Conservation (phyloP, 768 basidiomycete genomes). For the Hygrocybe coccinea region DNA sequence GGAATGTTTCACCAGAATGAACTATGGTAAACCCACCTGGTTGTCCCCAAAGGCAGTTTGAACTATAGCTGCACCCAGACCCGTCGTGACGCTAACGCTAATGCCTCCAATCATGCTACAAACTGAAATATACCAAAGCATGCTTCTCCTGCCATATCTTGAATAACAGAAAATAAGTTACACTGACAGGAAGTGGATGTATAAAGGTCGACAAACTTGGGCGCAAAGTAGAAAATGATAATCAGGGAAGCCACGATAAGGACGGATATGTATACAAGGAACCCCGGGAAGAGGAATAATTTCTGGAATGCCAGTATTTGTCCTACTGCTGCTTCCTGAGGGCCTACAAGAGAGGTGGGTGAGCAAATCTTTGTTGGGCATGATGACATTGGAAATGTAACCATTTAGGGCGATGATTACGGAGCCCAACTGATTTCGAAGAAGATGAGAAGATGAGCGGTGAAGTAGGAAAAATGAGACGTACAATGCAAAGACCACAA, state of each 20-base stretch:
- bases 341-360: constrained; percentile 38
- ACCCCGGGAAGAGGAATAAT: constrained; percentile 79
- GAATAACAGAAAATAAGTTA: not conserved
- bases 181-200: constrained; percentile 5
- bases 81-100: constrained; percentile 90
- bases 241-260: constrained; percentile 60
- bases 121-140: constrained; percentile 93
- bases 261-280: constrained; percentile 63
- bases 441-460: constrained; percentile 1
- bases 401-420: constrained; percentile 89
- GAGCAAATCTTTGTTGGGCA: constrained; percentile 27
- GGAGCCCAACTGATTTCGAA: constrained; percentile 59
- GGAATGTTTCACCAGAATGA: not conserved
- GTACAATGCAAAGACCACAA: constrained; percentile 82
- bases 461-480: constrained; percentile 28
- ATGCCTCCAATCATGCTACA: constrained; percentile 97
- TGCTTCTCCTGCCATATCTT: constrained; percentile 83
- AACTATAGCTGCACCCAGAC: constrained; percentile 88
- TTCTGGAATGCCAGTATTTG: constrained; percentile 67
- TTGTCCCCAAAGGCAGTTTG: constrained; percentile 70
- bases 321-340: constrained; percentile 63
- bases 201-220: constrained; percentile 45
- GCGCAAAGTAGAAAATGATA: constrained; percentile 81
- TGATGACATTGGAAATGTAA: constrained; percentile 15
- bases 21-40: constrained; percentile 47